phyloP scores from a whole-genome alignment of 305 asterid species.

The Fraxinus latifolia region DNA sequence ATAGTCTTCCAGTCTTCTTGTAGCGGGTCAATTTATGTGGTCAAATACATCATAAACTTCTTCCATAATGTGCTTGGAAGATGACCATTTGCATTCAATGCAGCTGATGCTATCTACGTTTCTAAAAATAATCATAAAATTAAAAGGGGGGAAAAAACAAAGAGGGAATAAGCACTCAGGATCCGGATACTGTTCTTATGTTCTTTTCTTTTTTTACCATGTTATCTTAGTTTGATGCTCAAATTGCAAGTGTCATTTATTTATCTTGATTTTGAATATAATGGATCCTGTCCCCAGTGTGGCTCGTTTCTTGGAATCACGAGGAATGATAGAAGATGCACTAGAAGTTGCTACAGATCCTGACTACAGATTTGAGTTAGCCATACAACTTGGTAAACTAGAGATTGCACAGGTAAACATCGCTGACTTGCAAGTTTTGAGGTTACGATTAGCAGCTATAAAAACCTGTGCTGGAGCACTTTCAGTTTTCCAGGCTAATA shows the following conservation, averaged over 20 bases:
- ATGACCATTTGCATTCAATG: background rate
- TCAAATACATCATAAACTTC: background rate
- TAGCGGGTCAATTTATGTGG: background rate
- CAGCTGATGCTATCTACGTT: background rate
- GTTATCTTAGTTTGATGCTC: background rate
- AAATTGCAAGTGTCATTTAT: background rate
- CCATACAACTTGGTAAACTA: slow-evolving; percentile 85
- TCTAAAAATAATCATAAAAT: background rate
- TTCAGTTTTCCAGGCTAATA: background rate
- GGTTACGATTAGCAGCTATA: background rate
- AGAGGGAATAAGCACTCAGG: background rate
- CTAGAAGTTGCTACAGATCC: slow-evolving; percentile 90
- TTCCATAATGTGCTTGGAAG: background rate
- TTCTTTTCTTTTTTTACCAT: background rate
- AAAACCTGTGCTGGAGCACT: background rate
- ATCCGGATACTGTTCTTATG: background rate
- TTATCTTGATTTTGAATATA: background rate
- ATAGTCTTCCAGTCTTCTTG: background rate
- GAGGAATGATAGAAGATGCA: slow-evolving; percentile 93
- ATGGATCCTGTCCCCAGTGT: slow-evolving; percentile 34
- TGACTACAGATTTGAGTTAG: slow-evolving; percentile 94
- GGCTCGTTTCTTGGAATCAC: slow-evolving; percentile 96
- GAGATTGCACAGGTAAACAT: slow-evolving; percentile 77
- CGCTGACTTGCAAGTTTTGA: slow-evolving; percentile 18
- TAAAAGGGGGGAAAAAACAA: background rate